Evolutionary conservation across 2,329 filamentous ascomycete species (phyloP).

Genomic region (Xylariales sp.): DNA sequence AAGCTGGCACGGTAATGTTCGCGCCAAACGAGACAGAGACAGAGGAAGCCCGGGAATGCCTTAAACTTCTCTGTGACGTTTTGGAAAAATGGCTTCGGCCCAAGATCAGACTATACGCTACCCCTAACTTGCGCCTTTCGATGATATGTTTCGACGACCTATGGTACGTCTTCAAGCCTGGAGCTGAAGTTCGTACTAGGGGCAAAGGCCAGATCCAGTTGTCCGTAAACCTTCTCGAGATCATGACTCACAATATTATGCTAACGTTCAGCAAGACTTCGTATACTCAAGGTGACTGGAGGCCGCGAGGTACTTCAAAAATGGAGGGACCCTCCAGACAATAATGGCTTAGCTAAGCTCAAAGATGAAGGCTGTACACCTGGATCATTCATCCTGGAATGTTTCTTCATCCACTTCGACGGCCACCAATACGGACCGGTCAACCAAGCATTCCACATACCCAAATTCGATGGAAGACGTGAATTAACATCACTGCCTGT

Average conservation of each 20-base stretch:
- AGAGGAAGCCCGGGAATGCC: too few species aligned
- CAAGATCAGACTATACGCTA: too few species aligned
- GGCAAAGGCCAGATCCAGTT: not conserved
- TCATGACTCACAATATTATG: not conserved
- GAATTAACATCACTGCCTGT: not conserved
- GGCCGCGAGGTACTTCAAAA: not conserved
- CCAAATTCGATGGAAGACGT: constrained; percentile 1
- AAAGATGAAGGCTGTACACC: not conserved
- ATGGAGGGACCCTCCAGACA: too few species aligned
- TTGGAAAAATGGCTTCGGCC: too few species aligned
- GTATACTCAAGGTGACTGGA: not conserved
- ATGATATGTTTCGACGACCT: not conserved
- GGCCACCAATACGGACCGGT: constrained; percentile 1
- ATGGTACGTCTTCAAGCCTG: constrained; percentile 17
- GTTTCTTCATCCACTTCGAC: constrained; percentile 11
- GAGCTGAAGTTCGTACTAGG: constrained; percentile 8
- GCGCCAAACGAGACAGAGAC: too few species aligned
- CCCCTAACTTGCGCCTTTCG: too few species aligned
- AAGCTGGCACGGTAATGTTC: too few species aligned
- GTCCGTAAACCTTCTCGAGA: not conserved
- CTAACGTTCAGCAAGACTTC: not conserved
- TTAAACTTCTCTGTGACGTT: too few species aligned
- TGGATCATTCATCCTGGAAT: not conserved
- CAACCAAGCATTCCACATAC: constrained; percentile 16
- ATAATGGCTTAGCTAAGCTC: not conserved